A percentile compares a stretch with the other conserved stretches of the same genome.
phyloP scores from a whole-genome alignment of 805 yeast genomes.

The Candida silvicultrix region DNA sequence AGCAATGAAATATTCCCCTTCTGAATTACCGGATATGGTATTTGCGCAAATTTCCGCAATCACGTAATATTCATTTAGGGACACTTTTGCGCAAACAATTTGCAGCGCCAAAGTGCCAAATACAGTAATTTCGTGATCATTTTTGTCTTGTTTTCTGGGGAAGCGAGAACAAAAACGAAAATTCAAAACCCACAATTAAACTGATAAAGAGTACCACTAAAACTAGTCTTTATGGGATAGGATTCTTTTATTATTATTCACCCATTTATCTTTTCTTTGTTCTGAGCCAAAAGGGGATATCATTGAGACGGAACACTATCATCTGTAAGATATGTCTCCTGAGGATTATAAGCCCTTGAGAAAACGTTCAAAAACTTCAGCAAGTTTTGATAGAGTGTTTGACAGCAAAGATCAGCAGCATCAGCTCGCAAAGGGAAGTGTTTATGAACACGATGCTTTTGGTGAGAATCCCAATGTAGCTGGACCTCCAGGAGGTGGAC shows the following conservation, averaged over 20 bases:
- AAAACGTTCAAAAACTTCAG: not conserved
- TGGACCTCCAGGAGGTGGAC: not conserved
- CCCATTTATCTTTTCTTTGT: too few relatives aligned
- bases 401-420: not conserved
- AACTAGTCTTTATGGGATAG: too few relatives aligned
- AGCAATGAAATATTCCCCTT: too few relatives aligned
- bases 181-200: too few relatives aligned
- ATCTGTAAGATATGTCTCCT: not conserved
- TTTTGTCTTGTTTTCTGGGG: not conserved
- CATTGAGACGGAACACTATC: not conserved
- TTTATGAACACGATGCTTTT: too few relatives aligned
- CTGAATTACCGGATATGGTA: too few relatives aligned
- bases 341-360: constrained; percentile 3
- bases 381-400: not conserved
- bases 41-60: not conserved
- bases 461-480: too few relatives aligned
- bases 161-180: too few relatives aligned
- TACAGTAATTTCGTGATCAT: not conserved
- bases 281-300: not conserved
- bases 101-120: not conserved
- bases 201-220: not conserved
- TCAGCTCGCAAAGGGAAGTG: too few relatives aligned
- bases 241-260: too few relatives aligned
- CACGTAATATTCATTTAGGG: too few relatives aligned
- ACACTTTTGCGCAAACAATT: too few relatives aligned